Evolutionary conservation across 2,329 filamentous ascomycete genomes (phyloP).

Genomic region (Exophiala lecanii-corni): DNA sequence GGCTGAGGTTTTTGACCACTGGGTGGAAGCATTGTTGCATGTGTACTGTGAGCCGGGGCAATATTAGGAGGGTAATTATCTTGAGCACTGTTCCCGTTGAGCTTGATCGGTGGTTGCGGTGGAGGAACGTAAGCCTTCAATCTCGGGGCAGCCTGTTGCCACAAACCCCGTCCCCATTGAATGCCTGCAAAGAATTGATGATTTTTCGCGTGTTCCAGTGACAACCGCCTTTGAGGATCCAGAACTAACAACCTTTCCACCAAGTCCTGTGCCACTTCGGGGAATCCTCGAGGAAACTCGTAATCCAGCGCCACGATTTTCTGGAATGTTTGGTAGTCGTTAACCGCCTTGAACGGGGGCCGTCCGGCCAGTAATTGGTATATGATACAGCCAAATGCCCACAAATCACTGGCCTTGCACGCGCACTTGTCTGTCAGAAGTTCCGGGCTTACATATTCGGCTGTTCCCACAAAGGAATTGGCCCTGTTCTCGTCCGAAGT

Average conservation of each 20-base stretch:
- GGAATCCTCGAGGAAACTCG: slow-evolving; percentile 85
- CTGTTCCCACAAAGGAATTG: slow-evolving; percentile 93
- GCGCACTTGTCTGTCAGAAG: slow-evolving; percentile 95
- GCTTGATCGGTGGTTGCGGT: slow-evolving; percentile 70
- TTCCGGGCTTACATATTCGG: slow-evolving; percentile 96
- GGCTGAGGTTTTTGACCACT: slow-evolving; percentile 56
- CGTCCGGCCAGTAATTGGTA: slow-evolving; percentile 94
- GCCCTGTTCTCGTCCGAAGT: slow-evolving; percentile 56
- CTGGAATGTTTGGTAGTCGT: slow-evolving; percentile 96
- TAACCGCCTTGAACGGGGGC: slow-evolving; percentile 91
- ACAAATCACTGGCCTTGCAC: slow-evolving; percentile 94
- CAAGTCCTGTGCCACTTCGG: slow-evolving; percentile 76
- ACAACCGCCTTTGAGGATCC: slow-evolving; percentile 76
- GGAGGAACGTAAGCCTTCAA: slow-evolving; percentile 79
- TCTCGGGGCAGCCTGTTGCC: slow-evolving; percentile 84
- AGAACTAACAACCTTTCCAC: slow-evolving; percentile 86
- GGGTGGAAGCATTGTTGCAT: slow-evolving; percentile 35
- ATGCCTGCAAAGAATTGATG: slow-evolving; percentile 93
- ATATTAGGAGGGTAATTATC: slow-evolving; percentile 42
- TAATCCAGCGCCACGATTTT: slow-evolving; percentile 96
- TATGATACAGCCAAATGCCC: slow-evolving; percentile 97
- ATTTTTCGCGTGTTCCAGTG: slow-evolving; percentile 93
- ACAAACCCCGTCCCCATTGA: slow-evolving; percentile 74
- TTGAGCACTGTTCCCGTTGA: slow-evolving; percentile 52
- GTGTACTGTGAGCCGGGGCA: slow-evolving; percentile 33